These are phyloP conservation scores for Cercospora brassicicola DNA, from an alignment of 2,329 filamentous ascomycete genomes.

Conservation along the genomic window DNA sequence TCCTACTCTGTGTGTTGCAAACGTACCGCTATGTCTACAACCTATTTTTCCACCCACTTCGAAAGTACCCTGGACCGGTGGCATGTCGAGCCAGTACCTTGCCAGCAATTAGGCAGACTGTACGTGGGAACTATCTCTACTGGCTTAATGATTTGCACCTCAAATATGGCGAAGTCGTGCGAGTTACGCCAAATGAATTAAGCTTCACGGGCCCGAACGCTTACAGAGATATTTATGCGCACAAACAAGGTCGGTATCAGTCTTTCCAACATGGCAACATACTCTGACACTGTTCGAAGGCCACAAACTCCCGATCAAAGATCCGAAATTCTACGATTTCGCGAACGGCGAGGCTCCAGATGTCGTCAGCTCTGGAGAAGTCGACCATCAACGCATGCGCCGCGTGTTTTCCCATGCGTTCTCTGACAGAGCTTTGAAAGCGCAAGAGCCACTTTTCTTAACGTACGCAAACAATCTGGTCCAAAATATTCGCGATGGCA, in stretches of 20 bases:
- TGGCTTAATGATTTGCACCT: constrained; percentile 9
- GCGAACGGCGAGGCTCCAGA: constrained; percentile 8
- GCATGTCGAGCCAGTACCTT: background rate
- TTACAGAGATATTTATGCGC: background rate
- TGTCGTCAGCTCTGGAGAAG: constrained; percentile 33
- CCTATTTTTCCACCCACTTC: background rate
- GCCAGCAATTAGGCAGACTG: background rate
- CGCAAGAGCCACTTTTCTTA: constrained; percentile 44
- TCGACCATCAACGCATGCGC: constrained; percentile 43
- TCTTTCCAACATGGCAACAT: background rate
- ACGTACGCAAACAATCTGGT: constrained; percentile 46
- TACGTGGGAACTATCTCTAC: background rate
- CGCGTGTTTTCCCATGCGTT: constrained; percentile 46
- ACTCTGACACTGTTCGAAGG: background rate
- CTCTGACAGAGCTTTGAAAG: constrained; percentile 42
- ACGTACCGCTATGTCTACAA: background rate
- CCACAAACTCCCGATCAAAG: background rate
- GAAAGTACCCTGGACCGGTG: background rate
- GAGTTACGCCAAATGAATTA: constrained; percentile 21
- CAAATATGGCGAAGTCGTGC: constrained; percentile 19
- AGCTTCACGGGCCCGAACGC: constrained; percentile 8
- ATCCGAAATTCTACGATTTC: constrained; percentile 33
- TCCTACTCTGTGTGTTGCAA: background rate
- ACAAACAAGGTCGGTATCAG: background rate
- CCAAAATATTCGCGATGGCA: constrained; percentile 36